Evolutionary conservation across 192 early-diverging fungal species (phyloP).

Genomic region (Phycomyces blakesleeanus): DNA sequence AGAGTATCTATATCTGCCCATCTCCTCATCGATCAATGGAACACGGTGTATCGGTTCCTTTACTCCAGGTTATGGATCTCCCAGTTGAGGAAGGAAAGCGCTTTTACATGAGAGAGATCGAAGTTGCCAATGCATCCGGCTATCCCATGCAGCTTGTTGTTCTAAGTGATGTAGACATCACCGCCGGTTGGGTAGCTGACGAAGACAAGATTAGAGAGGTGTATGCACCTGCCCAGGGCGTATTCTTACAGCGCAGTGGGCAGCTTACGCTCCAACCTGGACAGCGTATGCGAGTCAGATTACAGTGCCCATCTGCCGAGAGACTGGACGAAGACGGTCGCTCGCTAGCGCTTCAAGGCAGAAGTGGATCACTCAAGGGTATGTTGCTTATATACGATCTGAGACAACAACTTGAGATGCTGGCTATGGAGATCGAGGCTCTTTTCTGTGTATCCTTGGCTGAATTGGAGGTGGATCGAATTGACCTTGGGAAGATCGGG

Average conservation of each 20-base stretch:
- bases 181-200: constrained; percentile 40
- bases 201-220: constrained; percentile 5
- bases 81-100: constrained; percentile 14
- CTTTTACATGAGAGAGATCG: constrained; percentile 20
- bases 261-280: constrained; percentile 32
- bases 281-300: constrained; percentile 16
- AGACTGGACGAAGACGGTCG: constrained; percentile 13
- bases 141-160: constrained; percentile 53
- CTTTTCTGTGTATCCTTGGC: constrained; percentile 58
- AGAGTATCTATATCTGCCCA: constrained; percentile 48
- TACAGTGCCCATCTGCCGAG: constrained; percentile 22
- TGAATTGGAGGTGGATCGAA: constrained; percentile 41
- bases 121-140: constrained; percentile 46
- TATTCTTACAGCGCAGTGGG: constrained; percentile 12
- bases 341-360: constrained; percentile 38
- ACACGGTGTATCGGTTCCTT: neutral
- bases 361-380: constrained; percentile 52
- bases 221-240: neutral
- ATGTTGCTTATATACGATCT: constrained; percentile 58
- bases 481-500: constrained; percentile 79
- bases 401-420: constrained; percentile 44
- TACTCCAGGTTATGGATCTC: constrained; percentile 12
- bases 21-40: neutral
- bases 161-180: constrained; percentile 40
- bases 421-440: constrained; percentile 57